These are phyloP conservation scores for Heterobasidion irregulare DNA, from an alignment of 1,284 basidiomycete genomes.

Conservation along the genomic window DNA sequence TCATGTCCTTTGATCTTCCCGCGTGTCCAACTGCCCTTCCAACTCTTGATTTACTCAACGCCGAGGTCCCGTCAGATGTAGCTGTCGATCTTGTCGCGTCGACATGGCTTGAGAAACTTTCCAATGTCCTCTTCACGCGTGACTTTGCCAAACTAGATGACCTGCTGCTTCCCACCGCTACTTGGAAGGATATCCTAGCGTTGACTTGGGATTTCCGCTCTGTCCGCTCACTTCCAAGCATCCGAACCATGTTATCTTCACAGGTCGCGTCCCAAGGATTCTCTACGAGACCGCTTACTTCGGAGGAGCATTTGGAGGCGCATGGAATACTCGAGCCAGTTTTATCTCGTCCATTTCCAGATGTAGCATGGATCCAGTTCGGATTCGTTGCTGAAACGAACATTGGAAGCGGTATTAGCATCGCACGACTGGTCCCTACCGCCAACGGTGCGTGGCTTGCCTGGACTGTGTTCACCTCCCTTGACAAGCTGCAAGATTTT, in stretches of 20 bases:
- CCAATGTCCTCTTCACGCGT: neutral
- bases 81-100: neutral
- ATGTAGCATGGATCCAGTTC: constrained; percentile 49
- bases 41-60: neutral
- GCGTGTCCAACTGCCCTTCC: too few species aligned
- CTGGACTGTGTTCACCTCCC: constrained; percentile 46
- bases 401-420: constrained; percentile 38
- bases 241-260: neutral
- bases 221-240: constrained; percentile 37
- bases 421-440: constrained; percentile 48
- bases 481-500: constrained; percentile 46
- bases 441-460: constrained; percentile 46
- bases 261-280: constrained; percentile 20
- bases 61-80: neutral
- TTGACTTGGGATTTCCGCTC: constrained; percentile 64
- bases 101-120: neutral
- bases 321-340: constrained; percentile 23
- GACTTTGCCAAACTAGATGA: neutral
- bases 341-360: constrained; percentile 38
- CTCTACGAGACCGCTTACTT: constrained; percentile 19
- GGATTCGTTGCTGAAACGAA: constrained; percentile 51
- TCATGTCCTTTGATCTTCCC: neutral
- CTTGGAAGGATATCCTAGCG: constrained; percentile 54
- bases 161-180: neutral
- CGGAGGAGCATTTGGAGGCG: neutral